Conservation (phyloP, 495 filamentous ascomycete genomes). For the Penicillium longicatenatum region DNA sequence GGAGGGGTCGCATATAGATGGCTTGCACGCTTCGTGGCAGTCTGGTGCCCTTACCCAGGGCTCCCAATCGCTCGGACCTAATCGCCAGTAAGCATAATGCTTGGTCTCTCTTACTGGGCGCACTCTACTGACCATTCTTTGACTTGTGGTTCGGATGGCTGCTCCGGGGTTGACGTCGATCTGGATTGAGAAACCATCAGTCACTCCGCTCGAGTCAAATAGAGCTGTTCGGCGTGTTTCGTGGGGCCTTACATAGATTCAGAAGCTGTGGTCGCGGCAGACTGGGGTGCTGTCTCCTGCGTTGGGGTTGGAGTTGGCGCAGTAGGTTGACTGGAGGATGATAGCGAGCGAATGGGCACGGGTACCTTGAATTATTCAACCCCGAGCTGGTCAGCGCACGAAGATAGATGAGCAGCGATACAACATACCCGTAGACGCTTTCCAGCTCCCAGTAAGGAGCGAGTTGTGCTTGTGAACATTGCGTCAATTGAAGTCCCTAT, state of each 20-base stretch:
- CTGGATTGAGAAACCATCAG: slow-evolving; percentile 11
- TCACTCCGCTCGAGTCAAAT: not conserved
- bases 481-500: slow-evolving; percentile 8
- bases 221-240: not conserved
- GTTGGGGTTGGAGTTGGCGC: slow-evolving; percentile 16
- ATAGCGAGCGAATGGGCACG: slow-evolving; percentile 29
- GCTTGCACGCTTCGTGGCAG: slow-evolving; percentile 79
- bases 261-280: slow-evolving; percentile 2
- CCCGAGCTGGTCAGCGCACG: slow-evolving; percentile 1
- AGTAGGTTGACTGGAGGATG: slow-evolving; percentile 23
- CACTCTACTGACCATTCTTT: slow-evolving; percentile 34
- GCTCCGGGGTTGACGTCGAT: slow-evolving; percentile 10
- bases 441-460: slow-evolving; percentile 27
- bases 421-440: slow-evolving; percentile 23
- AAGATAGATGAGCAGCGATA: not conserved
- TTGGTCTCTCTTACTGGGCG: not conserved
- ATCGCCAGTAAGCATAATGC: not conserved
- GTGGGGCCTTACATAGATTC: slow-evolving; percentile 3
- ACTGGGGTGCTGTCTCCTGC: slow-evolving; percentile 17
- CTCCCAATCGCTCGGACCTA: slow-evolving; percentile 43
- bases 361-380: slow-evolving; percentile 19
- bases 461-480: slow-evolving; percentile 32
- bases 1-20: slow-evolving; percentile 81
- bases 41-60: slow-evolving; percentile 47
- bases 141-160: slow-evolving; percentile 21